A percentile compares a stretch with the other conserved stretches of the same genome.
These are phyloP conservation scores for Luvunga scandens DNA, from an alignment of 345 rosid genomes.

Conservation along the genomic window DNA sequence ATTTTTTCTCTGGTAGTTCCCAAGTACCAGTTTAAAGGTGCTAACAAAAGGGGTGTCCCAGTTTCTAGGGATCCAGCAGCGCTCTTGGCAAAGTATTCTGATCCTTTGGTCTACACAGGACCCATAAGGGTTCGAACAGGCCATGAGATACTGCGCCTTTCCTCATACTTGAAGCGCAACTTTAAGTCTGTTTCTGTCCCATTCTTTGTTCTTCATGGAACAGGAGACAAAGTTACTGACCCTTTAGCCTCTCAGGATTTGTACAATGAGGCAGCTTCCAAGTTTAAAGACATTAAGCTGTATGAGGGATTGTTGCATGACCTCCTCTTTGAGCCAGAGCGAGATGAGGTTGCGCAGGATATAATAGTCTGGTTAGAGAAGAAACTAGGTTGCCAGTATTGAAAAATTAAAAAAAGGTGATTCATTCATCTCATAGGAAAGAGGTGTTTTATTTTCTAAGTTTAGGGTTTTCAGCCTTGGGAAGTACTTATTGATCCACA, in stretches of 20 bases:
- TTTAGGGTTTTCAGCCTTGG: background rate
- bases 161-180: constrained; percentile 67
- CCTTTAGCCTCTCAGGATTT: constrained; percentile 88
- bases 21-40: constrained; percentile 90
- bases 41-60: constrained; percentile 96
- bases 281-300: constrained; percentile 82
- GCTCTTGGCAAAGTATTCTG: constrained; percentile 79
- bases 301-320: constrained; percentile 93
- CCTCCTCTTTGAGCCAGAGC: constrained; percentile 90
- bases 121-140: constrained; percentile 97
- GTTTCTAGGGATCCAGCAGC: constrained; percentile 95
- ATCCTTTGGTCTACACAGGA: constrained; percentile 96
- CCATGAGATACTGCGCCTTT: constrained; percentile 81
- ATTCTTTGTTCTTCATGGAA: constrained; percentile 93
- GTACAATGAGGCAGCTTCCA: constrained; percentile 73
- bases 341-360: constrained; percentile 74
- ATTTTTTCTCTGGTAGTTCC: constrained; percentile 80
- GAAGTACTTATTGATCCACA: background rate
- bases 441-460: background rate
- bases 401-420: constrained; percentile 6
- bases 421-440: background rate
- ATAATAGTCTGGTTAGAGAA: constrained; percentile 89
- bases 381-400: constrained; percentile 33
- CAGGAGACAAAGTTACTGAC: constrained; percentile 88
- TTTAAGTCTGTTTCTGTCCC: constrained; percentile 69